Conservation (phyloP, 2,329 filamentous ascomycete species). For the Monosporascus sp. region DNA sequence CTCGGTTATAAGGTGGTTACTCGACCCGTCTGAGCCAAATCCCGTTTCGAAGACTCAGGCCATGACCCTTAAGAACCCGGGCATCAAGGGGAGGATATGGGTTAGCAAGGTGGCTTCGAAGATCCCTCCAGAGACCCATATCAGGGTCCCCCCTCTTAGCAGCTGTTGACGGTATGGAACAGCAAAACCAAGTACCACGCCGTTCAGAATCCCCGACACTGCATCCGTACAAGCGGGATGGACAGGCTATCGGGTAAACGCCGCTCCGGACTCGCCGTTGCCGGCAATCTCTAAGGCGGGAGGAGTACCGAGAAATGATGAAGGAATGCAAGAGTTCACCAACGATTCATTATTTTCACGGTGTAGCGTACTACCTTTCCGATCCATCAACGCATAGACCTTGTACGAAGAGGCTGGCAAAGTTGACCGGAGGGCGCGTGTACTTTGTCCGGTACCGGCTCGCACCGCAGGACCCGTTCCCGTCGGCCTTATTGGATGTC, state of each 20-base stretch:
- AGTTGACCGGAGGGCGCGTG: constrained; percentile 60
- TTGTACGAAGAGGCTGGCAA: constrained; percentile 55
- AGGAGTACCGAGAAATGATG: constrained; percentile 64
- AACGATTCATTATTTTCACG: constrained; percentile 70
- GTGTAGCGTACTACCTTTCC: constrained; percentile 68
- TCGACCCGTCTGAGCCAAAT: constrained; percentile 39
- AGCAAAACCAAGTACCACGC: constrained; percentile 21
- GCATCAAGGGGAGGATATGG: constrained; percentile 77
- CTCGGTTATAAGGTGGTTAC: constrained; percentile 62
- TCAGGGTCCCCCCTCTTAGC: constrained; percentile 53
- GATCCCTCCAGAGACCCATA: constrained; percentile 49
- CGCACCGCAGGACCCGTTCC: constrained; percentile 70
- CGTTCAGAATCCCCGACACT: constrained; percentile 42
- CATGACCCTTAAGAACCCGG: constrained; percentile 24
- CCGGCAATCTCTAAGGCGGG: constrained; percentile 55
- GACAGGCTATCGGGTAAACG: constrained; percentile 63
- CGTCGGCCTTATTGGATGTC: constrained; percentile 67
- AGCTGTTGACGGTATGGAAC: constrained; percentile 51
- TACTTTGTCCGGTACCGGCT: constrained; percentile 72
- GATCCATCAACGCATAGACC: constrained; percentile 64
- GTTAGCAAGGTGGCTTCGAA: constrained; percentile 65
- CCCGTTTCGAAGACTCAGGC: constrained; percentile 59
- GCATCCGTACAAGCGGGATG: constrained; percentile 65
- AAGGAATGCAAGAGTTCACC: constrained; percentile 57
- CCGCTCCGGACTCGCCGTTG: constrained; percentile 41